Base-by-base conservation (phyloP, 192 early-diverging fungal genomes). In the Spinellus fusiger region DNA sequence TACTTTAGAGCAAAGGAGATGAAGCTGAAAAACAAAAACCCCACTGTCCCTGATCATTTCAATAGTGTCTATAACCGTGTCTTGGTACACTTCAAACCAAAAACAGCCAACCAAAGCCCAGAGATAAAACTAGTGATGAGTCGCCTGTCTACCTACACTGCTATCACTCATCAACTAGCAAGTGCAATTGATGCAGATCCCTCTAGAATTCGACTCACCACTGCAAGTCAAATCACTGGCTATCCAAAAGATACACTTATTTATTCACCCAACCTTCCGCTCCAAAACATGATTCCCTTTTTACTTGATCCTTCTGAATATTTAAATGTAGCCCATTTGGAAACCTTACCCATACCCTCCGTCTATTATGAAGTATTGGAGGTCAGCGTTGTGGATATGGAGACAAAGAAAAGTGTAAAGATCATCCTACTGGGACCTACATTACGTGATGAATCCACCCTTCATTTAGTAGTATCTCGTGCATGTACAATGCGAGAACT, bases 291-390 rank as follows among this genome's bases (percentile, higher is more conserved):
- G 70, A 50, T 76, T 5, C 52, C 50, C 35, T 20, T 26, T 31
- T 32, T 61, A 23, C 40, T 38, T 3, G 16, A 27, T 31, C 26
- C 65, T 8, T 26, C 37, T 25, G 44, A 61, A 5, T 67, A 67
- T 33, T 16, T 38, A 18, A 50, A 61, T 23, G 27, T 27, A 13
- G 32, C 49, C 44, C 31, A 15, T 20, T 37, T 61, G 18, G 65
- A 61, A 4, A 12, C 49, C 8, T 13, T 61, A 1, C 23, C 59
- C 32, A 34, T 28, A 1, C 73, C 73, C 34, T 61, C 77, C 5
- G 47, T 98, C 5, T 86, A 81, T 65, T 98, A 96, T 73, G 94
- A 98, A 61, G 77, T 93, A 29, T 52, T 96, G 54, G 87, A 92
- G 35, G 77, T 94, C 28, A 78, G 83, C 31, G 76, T 96, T 16